These are phyloP conservation scores for Fistulina hepatica DNA, from an alignment of 1,284 basidiomycete genomes.

Conservation along the genomic window DNA sequence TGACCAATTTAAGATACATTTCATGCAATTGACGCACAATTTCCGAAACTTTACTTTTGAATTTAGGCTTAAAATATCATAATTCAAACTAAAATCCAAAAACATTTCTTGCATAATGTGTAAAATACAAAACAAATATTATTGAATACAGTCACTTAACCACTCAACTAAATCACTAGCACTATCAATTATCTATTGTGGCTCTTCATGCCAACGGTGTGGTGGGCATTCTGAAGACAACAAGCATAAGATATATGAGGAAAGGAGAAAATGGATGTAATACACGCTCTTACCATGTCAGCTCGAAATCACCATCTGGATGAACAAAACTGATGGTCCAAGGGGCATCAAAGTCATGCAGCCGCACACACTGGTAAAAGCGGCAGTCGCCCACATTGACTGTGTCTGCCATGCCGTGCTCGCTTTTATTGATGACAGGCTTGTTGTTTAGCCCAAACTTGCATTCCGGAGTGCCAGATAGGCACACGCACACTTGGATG, in stretches of 20 bases:
- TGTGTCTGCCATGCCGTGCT: slow-evolving; percentile 58
- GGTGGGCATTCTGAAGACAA: too few relatives aligned
- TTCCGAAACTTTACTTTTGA: too few relatives aligned
- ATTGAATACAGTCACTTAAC: too few relatives aligned
- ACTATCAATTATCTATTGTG: too few relatives aligned
- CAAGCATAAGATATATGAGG: slow-evolving; percentile 4
- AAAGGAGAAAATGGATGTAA: slow-evolving; percentile 4
- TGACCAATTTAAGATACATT: too few relatives aligned
- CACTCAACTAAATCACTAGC: too few relatives aligned
- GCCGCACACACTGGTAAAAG: slow-evolving; percentile 96
- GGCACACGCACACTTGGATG: slow-evolving; percentile 95
- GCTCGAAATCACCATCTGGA: slow-evolving; percentile 97
- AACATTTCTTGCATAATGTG: too few relatives aligned
- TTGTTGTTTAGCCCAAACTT: slow-evolving; percentile 99
- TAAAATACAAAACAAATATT: too few relatives aligned
- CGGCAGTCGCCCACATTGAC: slow-evolving; percentile 97
- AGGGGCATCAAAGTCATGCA: slow-evolving; percentile 89
- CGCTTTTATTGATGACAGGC: slow-evolving; percentile 87
- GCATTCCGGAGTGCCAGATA: slow-evolving; percentile 93
- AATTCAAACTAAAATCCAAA: too few relatives aligned
- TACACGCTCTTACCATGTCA: slow-evolving; percentile 65
- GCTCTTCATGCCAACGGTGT: too few relatives aligned
- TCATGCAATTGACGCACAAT: too few relatives aligned
- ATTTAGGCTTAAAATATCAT: too few relatives aligned
- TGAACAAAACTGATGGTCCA: slow-evolving; percentile 95